phyloP scores from a whole-genome alignment of 805 yeast species.

The Yarrowia bubula region DNA sequence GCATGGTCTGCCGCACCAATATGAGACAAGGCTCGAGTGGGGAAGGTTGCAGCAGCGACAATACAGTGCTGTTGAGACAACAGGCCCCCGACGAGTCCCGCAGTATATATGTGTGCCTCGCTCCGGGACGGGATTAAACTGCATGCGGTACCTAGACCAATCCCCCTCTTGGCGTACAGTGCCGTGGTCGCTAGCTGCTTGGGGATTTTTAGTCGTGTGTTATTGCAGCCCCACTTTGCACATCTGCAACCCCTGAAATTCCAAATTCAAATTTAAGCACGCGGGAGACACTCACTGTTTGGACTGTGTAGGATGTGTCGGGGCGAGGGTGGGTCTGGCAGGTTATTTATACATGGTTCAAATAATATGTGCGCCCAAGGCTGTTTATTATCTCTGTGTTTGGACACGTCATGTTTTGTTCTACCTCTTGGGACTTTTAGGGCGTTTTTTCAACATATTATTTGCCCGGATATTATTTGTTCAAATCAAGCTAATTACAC shows the following conservation, averaged over 20 bases:
- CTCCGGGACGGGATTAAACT: neutral
- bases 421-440: neutral
- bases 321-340: too few species aligned
- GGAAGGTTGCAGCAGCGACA: constrained; percentile 8
- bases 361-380: neutral
- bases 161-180: constrained; percentile 1
- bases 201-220: neutral
- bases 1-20: neutral
- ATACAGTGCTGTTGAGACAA: neutral
- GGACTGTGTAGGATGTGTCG: too few species aligned
- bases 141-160: neutral
- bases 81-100: neutral
- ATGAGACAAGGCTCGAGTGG: constrained; percentile 16
- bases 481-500: neutral
- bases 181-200: neutral
- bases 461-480: neutral
- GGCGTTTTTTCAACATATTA: neutral
- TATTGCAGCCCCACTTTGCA: neutral
- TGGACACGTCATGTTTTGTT: neutral
- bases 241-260: constrained; percentile 14
- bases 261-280: constrained; percentile 4
- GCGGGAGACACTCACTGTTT: neutral
- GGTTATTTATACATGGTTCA: neutral
- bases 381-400: neutral
- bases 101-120: neutral